phyloP scores from a whole-genome alignment of 495 filamentous ascomycete species.

The Xylaria castorea region DNA sequence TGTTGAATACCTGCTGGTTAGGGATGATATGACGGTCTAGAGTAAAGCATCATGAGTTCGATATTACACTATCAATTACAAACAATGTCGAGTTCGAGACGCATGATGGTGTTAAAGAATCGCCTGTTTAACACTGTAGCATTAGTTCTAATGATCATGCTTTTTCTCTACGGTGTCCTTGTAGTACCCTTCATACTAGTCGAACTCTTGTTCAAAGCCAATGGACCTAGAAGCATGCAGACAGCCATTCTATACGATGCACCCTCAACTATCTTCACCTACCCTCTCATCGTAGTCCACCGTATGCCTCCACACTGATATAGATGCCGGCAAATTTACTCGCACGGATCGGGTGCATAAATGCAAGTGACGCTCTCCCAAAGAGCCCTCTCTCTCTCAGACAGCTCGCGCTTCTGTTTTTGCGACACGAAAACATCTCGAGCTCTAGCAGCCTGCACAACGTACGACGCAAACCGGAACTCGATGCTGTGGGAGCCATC shows the following conservation, averaged over 20 bases:
- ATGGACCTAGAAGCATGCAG: neutral
- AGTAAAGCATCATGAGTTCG: too few relatives aligned
- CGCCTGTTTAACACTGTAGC: too few relatives aligned
- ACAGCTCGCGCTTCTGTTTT: neutral
- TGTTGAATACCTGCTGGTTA: too few relatives aligned
- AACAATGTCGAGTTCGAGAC: too few relatives aligned
- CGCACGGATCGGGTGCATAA: slow-evolving; percentile 20
- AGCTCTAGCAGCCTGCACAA: neutral
- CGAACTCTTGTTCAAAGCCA: too few relatives aligned
- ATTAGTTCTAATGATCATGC: too few relatives aligned
- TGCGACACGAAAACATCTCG: slow-evolving; percentile 15
- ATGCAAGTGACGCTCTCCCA: slow-evolving; percentile 9
- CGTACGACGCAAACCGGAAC: slow-evolving; percentile 14
- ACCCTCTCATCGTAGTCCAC: neutral
- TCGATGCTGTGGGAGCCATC: slow-evolving; percentile 5
- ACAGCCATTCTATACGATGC: neutral
- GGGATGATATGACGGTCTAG: too few relatives aligned
- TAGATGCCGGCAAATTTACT: neutral
- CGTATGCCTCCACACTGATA: neutral
- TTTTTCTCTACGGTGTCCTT: too few relatives aligned
- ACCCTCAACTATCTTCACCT: too few relatives aligned
- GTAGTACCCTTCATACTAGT: too few relatives aligned
- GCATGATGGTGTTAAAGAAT: too few relatives aligned
- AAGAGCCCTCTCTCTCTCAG: neutral
- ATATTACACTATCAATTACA: too few relatives aligned